Base-by-base conservation (phyloP, 352 stramenopile species). In the Globisporangium alternatum region DNA sequence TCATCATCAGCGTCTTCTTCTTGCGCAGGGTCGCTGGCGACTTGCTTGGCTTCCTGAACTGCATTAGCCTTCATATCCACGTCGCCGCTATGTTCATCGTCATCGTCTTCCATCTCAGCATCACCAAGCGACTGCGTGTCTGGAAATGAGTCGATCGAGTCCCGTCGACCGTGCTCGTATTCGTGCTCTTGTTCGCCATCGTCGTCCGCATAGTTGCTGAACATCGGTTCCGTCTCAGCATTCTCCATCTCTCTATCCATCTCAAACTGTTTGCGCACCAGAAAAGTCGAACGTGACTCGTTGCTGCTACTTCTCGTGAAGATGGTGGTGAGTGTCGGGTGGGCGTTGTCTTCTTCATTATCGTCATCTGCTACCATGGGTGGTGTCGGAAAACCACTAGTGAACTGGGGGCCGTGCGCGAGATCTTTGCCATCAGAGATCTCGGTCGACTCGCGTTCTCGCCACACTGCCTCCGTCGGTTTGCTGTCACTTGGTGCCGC, bases 71-170 rank as follows among this genome's bases (percentile, higher is more conserved):
- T 22, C 22, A 47, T 63, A 12, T 60, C 51, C 30, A 49, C 39
- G 9, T 39, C 44, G 9, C 43, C 53, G 2, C 21, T 54, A 7
- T 63, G 41, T 3, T 67, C 41, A 5, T 51, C 43, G 6, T 64
- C 55, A 13, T 57, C 68, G 47, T 70, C 64, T 0, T 65, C 41
- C 28, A 53, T 57, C 9, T 77, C 68, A 4, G 21, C 60, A 6
- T 86, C 76, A 5, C 79, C 76, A n/a, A 90, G 61, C 21, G 59
- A 58, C 61, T 90, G 76, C 6, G 79, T 90, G 33, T 79, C 67
- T 25, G 67, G 75, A 63, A 62, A 58, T 31, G 66, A 76, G n/a
- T 70, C 69, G 28, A 71, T 66, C 53, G 71, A 76, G 22, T 75
- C 71, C 5, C 62, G 25, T 21, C 39, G 64, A 56, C 67, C 39